Conservation (phyloP, 1,139 yeast genomes). For the Lodderomyces pseudojiufengensis region DNA sequence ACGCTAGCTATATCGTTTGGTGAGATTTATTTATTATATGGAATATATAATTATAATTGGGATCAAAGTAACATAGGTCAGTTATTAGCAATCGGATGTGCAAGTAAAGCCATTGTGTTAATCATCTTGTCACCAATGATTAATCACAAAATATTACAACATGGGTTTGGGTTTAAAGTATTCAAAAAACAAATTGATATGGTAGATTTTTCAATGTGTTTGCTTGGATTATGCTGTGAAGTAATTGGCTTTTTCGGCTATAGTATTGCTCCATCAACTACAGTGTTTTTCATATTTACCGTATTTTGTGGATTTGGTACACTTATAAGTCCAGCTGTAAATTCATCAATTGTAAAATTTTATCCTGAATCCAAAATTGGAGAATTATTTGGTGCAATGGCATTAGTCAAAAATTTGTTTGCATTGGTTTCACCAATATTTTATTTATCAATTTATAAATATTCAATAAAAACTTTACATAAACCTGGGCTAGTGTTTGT, state of each 20-base stretch:
- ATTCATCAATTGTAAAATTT: conserved; percentile 34
- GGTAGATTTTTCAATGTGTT: conserved; percentile 45
- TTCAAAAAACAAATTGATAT: conserved; percentile 47
- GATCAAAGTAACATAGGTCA: conserved; percentile 55
- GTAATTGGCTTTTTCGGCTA: conserved; percentile 36
- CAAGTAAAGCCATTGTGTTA: conserved; percentile 35
- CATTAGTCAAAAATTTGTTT: conserved; percentile 30
- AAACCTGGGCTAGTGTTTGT: conserved; percentile 19
- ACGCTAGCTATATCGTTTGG: conserved; percentile 38
- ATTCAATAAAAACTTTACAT: conserved; percentile 16
- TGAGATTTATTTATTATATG: conserved; percentile 52
- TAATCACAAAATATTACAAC: conserved; percentile 26
- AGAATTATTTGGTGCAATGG: conserved; percentile 38
- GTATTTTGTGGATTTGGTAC: conserved; percentile 49
- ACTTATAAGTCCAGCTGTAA: conserved; percentile 30
- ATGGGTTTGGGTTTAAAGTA: conserved; percentile 25
- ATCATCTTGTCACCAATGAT: conserved; percentile 34
- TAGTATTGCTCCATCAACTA: conserved; percentile 18
- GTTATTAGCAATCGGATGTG: conserved; percentile 52
- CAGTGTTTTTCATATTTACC: conserved; percentile 18
- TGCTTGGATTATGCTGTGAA: conserved; percentile 34
- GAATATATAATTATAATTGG: conserved; percentile 60
- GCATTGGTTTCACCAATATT: conserved; percentile 26
- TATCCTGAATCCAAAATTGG: conserved; percentile 39
- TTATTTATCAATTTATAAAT: conserved; percentile 28